Base-by-base conservation (phyloP, 495 filamentous ascomycete genomes). In the Penicillium atrosanguineum region DNA sequence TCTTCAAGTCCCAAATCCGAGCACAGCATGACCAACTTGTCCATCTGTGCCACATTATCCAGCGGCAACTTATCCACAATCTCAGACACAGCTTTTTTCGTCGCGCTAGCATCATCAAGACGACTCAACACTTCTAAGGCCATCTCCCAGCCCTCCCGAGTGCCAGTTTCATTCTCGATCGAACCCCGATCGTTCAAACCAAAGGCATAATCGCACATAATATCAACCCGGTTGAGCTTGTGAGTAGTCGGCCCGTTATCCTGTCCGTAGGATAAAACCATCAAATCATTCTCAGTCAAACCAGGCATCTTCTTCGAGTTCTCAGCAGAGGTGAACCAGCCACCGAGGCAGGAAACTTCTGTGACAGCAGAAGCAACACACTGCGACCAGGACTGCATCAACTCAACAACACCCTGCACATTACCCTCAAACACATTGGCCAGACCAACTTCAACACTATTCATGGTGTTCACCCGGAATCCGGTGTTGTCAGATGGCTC, bases 131-230 rank as follows among this genome's bases (percentile, higher is more conserved):
- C 78, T 41, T 89, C 81, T 48, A 96, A 80, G 0, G 89, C 86
- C 52, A 96, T 69, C 68, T 97, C 87, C 92, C 92, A 97, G 11
- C 91, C 91, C 48, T 89, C 85, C 14, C 81, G 72, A 40, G 60
- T 49, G 9, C 70, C 64, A 47, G 72, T 69, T 48, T 69, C 61
- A 48, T 70, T 64, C 44, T 72, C 60, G 37, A 79, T 59, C 6
- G 56, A 61, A 6, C 78, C 72, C 46, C 79, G 78, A 6, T 68
- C 62, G 52, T 75, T 72, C 14, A 87, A 57, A 1, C 68, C 67
- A 14, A 75, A 69, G 1, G 90, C 87, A 70, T 95, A 96, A 37
- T 79, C 73, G n/a, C 80, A 77, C 8, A 95, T 72, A 15, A 91
- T 80, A 23, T 85, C 81, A 64, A 95, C 89, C 60, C 86, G 87